phyloP scores from a whole-genome alignment of 2,329 filamentous ascomycete genomes.

The Colletotrichum tabaci region DNA sequence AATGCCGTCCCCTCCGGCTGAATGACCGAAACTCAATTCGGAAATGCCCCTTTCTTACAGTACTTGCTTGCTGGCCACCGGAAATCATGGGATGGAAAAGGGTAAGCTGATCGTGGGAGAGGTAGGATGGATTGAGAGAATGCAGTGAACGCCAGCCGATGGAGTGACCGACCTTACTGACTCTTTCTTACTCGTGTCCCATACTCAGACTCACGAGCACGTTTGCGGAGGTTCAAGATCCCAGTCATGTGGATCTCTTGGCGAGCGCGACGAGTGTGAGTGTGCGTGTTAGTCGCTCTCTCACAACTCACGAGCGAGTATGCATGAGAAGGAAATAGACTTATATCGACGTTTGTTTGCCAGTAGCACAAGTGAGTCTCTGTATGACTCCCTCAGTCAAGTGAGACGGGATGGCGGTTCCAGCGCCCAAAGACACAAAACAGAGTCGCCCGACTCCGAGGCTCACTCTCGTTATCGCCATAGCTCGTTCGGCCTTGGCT shows the following conservation, averaged over 20 bases:
- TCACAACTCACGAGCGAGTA: neutral
- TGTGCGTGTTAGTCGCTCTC: neutral
- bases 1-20: slow-evolving; percentile 9
- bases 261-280: neutral
- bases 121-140: neutral
- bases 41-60: neutral
- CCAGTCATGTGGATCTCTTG: slow-evolving; percentile 25
- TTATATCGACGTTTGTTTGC: neutral
- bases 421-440: too few species aligned
- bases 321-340: neutral
- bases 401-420: too few species aligned
- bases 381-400: too few species aligned
- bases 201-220: slow-evolving; percentile 1
- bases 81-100: neutral
- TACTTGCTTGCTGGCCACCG: neutral
- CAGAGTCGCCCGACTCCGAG: neutral
- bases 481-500: slow-evolving; percentile 1
- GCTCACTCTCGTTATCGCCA: neutral
- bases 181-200: too few species aligned
- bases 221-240: slow-evolving; percentile 35
- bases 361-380: too few species aligned
- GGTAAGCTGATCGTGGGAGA: neutral
- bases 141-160: too few species aligned
- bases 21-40: slow-evolving; percentile 13
- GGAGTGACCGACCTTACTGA: too few species aligned